Evolutionary conservation across 2,329 filamentous ascomycete species (phyloP), one percentile per base, ranked within the genome.

Genomic region (Cladosporium sp.): DNA sequence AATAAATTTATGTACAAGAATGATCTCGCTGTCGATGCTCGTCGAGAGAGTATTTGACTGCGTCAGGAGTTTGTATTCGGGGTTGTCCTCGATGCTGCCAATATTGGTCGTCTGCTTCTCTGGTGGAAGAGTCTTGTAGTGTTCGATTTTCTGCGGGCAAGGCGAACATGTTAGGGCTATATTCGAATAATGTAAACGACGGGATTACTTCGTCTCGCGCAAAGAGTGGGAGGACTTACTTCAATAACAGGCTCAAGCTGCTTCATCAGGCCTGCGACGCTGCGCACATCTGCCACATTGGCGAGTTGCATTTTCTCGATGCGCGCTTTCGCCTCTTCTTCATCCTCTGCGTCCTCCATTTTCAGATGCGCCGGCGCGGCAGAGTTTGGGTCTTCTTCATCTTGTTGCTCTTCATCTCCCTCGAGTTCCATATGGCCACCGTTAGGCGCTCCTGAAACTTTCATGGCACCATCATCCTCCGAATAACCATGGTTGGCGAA

Each of bases 1-100:
- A 53, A 96, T 89, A 68, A 89, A 94, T 71, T 98, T 98, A 76
- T 98, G 93, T 18, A 97, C 88, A 7, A 93, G 79, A 29, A 87
- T 86, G 39, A 97, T 87, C 68, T 97, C 92, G 64, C 88, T 88
- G 59, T 95, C 91, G 58, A 97, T 96, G 55, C 87, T 86, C 5
- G 92, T 94, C 0, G 93, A 95, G 7, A 95, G 78, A 19, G 85
- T 86, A 66, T 95, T 95, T 13, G 90, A 90, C 66, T 93, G 84
- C 29, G 88, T 94, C 51, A 95, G 73, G 30, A 95, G 81, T 67
- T 88, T 83, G 69, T 95, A 95, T 67, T 95, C 90, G 45, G 89
- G 89, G 61, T 95, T 90, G 63, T 95, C 89, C 69, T 95, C 90
- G 61, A 95, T 84, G 49, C 88, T 91, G 59, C 90, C 89, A 53